Conservation (phyloP, 441 rosid genomes). For the Pelargonium fulgidum region DNA sequence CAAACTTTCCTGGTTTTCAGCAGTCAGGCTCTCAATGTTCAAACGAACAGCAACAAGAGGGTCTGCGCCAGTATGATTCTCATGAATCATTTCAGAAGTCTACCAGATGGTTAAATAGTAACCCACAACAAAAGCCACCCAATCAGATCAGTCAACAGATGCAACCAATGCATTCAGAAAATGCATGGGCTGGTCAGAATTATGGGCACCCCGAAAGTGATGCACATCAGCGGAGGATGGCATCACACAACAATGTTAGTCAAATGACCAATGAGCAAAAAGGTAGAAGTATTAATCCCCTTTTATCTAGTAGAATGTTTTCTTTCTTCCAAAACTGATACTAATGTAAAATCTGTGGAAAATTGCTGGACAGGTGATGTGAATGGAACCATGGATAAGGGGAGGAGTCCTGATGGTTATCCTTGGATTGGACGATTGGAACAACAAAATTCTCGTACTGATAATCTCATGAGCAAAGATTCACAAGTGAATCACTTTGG, state of each 20-base stretch:
- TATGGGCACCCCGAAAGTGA: slow-evolving; percentile 23
- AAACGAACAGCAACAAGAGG: slow-evolving; percentile 29
- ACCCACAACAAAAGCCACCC: slow-evolving; percentile 31
- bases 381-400: slow-evolving; percentile 5
- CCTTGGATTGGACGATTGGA: slow-evolving; percentile 5
- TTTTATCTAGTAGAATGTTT: slow-evolving; percentile 2
- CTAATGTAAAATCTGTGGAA: slow-evolving; percentile 2
- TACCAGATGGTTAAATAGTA: slow-evolving; percentile 37
- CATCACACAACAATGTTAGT: slow-evolving; percentile 15
- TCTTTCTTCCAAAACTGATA: neutral
- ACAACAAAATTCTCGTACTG: neutral
- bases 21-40: slow-evolving; percentile 31
- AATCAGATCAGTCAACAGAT: slow-evolving; percentile 29
- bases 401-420: neutral
- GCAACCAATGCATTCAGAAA: slow-evolving; percentile 29
- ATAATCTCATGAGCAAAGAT: slow-evolving; percentile 13
- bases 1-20: slow-evolving; percentile 48
- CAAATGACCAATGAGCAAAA: slow-evolving; percentile 12
- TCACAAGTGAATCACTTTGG: slow-evolving; percentile 12
- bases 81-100: slow-evolving; percentile 35
- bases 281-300: slow-evolving; percentile 19
- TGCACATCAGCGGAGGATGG: slow-evolving; percentile 16
- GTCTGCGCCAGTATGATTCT: slow-evolving; percentile 29
- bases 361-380: slow-evolving; percentile 3
- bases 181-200: slow-evolving; percentile 33